Conservation (phyloP, 306 rosid species). For the Cicer judaicum region DNA sequence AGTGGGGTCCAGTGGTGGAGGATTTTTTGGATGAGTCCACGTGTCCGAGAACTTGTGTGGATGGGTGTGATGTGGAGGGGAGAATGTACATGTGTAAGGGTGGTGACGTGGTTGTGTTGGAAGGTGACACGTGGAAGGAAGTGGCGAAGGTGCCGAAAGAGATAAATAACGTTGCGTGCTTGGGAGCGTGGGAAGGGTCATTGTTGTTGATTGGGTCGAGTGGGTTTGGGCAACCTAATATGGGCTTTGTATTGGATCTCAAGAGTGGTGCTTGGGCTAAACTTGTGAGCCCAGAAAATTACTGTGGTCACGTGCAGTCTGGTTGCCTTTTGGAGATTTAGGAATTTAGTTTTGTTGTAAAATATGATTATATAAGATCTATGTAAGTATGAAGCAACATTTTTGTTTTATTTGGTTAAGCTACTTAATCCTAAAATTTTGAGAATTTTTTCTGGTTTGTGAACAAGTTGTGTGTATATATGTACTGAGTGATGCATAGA, state of each 20-base stretch:
- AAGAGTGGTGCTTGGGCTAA: conserved; percentile 53
- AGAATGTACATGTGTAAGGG: conserved; percentile 52
- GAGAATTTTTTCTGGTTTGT: not conserved
- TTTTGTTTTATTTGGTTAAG: conserved; percentile 34
- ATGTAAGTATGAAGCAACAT: conserved; percentile 16
- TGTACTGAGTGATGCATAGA: not conserved
- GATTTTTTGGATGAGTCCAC: conserved; percentile 47
- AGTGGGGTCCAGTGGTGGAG: conserved; percentile 53
- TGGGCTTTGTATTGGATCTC: conserved; percentile 49
- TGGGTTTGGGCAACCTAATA: conserved; percentile 55
- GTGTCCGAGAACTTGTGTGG: conserved; percentile 65
- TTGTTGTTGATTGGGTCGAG: conserved; percentile 59
- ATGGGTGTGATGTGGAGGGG: conserved; percentile 36
- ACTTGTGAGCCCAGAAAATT: conserved; percentile 44
- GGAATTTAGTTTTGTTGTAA: not conserved
- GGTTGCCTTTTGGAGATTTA: conserved; percentile 67
- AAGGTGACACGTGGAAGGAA: conserved; percentile 46
- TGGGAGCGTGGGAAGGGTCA: conserved; percentile 46
- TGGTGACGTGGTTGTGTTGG: conserved; percentile 43
- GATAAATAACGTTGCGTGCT: conserved; percentile 46
- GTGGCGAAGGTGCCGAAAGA: conserved; percentile 55
- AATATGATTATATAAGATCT: not conserved
- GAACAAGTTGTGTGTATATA: not conserved
- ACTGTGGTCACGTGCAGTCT: conserved; percentile 64
- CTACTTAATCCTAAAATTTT: not conserved